These are phyloP conservation scores for Cladosporium velox DNA, from an alignment of 2,329 filamentous ascomycete species.

Conservation along the genomic window DNA sequence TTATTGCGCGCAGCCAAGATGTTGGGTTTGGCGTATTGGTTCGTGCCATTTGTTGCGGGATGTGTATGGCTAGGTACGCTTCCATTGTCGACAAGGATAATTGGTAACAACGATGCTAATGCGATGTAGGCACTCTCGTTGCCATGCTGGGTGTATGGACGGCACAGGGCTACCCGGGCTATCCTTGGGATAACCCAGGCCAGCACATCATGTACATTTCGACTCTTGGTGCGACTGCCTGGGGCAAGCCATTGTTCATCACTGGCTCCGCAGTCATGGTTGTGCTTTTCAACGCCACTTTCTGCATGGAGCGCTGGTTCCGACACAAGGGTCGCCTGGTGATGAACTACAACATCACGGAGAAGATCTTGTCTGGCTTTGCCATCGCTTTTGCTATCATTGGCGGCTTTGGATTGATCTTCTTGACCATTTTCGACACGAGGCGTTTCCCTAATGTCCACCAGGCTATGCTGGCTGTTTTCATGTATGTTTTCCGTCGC, in stretches of 20 bases:
- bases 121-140: constrained; percentile 60
- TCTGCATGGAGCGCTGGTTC: constrained; percentile 80
- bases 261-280: constrained; percentile 70
- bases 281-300: constrained; percentile 77
- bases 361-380: constrained; percentile 64
- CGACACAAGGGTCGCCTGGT: constrained; percentile 78
- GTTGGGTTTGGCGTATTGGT: constrained; percentile 54
- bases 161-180: constrained; percentile 57
- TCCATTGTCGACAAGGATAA: not conserved
- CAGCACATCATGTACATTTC: constrained; percentile 61
- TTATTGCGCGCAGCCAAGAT: constrained; percentile 29
- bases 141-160: constrained; percentile 72
- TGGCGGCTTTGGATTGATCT: constrained; percentile 78
- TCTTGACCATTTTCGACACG: constrained; percentile 85
- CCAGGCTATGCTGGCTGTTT: constrained; percentile 74
- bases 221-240: constrained; percentile 58
- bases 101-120: constrained; percentile 16
- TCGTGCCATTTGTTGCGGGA: constrained; percentile 69
- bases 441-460: constrained; percentile 67
- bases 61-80: constrained; percentile 57
- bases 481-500: constrained; percentile 58
- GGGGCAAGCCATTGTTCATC: constrained; percentile 77
- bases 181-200: constrained; percentile 59
- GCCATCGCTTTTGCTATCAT: constrained; percentile 69
- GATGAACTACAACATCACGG: constrained; percentile 65